Base-by-base conservation (phyloP, 2,329 filamentous ascomycete genomes). In the Aspergillus ruber region DNA sequence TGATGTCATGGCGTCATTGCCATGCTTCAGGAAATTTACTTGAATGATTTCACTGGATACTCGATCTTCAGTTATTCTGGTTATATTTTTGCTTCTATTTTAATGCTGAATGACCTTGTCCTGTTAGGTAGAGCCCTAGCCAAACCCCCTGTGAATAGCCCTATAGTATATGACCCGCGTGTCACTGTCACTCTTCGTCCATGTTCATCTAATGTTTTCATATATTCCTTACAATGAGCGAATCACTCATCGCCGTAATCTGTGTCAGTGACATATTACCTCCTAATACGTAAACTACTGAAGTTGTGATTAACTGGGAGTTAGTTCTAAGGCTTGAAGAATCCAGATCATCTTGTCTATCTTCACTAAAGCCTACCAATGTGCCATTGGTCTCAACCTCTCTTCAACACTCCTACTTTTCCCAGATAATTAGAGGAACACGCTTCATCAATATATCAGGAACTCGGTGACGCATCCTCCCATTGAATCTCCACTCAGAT, bases 1-100 rank as follows among this genome's bases (percentile, higher is more conserved):
- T 39, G 36, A 39, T 39, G 43, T 21, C 20, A 23, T 44, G 17
- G 44, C 44, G 35, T 45, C 44, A 45, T 39, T 20, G 33, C 18
- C 25, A 27, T 27, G 8, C 8, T 27, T 27, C 33, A 36, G n/a
- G 25, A 29, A 10, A 29, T 12, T 12, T 12, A 29, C 25, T 29
- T 29, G 25, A 2, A 29, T 29, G 25, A 29, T 29, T 29, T 12
- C 25, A 29, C 25, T 29, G 9, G 3, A 12, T 12, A 10, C 4
- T 29, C 10, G 10, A 29, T 12, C 25, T 12, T 5, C 2, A 4
- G 2, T 29, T 4, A 29, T 29, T 10, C 25, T 4, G 25, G 10
- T 10, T 29, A 12, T 12, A 10, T 29, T 4, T 29, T 29, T 29
- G 3, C 25, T 29, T 12, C 9, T 29, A 29, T 29, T 5, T 12